Base-by-base conservation (phyloP, 805 yeast species). In the Starmerella sp. region DNA sequence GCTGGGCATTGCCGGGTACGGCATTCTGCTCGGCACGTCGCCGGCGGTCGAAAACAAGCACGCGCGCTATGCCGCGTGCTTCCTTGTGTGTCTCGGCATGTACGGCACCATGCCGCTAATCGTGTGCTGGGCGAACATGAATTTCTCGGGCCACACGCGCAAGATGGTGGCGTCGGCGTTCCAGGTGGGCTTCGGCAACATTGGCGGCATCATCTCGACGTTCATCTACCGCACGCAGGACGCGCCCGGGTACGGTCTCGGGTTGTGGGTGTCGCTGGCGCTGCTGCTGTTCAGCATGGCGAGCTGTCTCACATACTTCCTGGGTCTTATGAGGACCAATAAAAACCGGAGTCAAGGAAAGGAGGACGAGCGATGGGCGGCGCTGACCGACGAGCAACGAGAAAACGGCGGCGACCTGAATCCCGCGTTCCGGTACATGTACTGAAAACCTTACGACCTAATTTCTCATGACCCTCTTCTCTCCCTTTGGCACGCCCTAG, bases 161-260 rank as follows among this genome's bases (percentile, higher is more conserved):
- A 79, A 81, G 57, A 73, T 78, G 46, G 79, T 78, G 13, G 81
- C 79, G 10, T 72, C 82, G 8, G 82, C 80, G 1, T 77, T 77
- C 73, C 80, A 79, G 62, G 77, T 83, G 62, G 86, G 87, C 0
- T 81, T 82, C 62, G 88, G 86, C 51, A 82, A 82, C 68, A 81
- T 80, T 63, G 88, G 86, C 47, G 87, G 86, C 56, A 81, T 82
- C 62, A 75, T 82, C 56, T 71, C 86, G 6, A 77, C 84, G 1
- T 82, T 73, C 60, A 67, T 80, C 15, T 82, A 78, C 70, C 72
- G 78, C 46, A 62, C 76, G 37, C 63, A 67, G 39, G 85, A 82
- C 57, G 75, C 84, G 14, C 88, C 88, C 15, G 69, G 68, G 35
- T 82, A 77, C 65, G 71, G 63, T 39, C 79, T 75, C 38, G 88